Base-by-base conservation (phyloP, 768 basidiomycete species). In the Mycena metata region DNA sequence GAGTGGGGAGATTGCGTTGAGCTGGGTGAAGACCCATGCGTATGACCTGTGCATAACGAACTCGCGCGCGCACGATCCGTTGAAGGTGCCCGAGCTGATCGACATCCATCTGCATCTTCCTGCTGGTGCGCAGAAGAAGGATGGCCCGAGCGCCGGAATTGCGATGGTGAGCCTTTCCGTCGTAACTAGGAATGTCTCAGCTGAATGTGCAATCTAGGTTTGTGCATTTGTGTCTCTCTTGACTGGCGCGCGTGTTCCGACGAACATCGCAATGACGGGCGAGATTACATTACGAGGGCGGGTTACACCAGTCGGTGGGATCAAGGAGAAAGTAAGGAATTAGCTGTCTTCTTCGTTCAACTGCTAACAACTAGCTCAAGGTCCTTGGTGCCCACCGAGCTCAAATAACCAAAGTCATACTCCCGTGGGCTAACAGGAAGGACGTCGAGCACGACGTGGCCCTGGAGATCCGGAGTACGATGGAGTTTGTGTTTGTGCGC, bases 61-160 rank as follows among this genome's bases (percentile, higher is more conserved):
- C 63, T 82, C 86, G 36, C 86, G 88, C 54, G 81, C 86, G 41
- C 88, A 92, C 41, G 93, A 95, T 73, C 91, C 93, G 17, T 81
- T 97, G 70, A 91, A 92, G 74, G 83, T 89, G 10, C 90, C 90
- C 0, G 86, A 92, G 58, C 79, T 83, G 23, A 87, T 96, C 51
- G 95, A 98, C 75, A 81, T 98, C 12, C 96, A 98, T 73, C 81
- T 96, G 17, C 96, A 98, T 75, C 82, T 97, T 11, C 96, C 96
- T 0, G 87, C 93, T 1, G 96, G 96, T 0, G 93, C 95, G 2
- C 92, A 96, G 78, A 95, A 91, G 86, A 98, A 97, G 81, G 96
- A 97, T 74, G 96, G 96, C 0, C 95, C 96, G 0, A 94, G 92
- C 74, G 96, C 95, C 0, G 96, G 96, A 2, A 85, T 96, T 24